phyloP scores from a whole-genome alignment of 148 eudicot genomes.

The Spergularia marina region DNA sequence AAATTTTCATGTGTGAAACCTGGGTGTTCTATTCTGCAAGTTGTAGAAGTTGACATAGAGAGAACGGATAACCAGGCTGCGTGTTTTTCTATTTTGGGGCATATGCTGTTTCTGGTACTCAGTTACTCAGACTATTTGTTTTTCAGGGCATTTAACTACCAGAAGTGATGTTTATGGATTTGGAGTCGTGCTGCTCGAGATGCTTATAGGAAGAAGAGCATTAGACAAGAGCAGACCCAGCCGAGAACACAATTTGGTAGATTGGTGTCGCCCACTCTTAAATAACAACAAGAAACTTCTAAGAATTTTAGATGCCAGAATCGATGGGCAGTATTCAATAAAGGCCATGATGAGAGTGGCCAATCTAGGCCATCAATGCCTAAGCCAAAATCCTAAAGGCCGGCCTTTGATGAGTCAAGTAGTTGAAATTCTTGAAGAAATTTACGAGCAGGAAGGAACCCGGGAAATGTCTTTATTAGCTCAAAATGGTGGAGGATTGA shows the following conservation, averaged over 20 bases:
- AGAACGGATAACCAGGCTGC: too few relatives aligned
- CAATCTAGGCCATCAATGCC: constrained; percentile 71
- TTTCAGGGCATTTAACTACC: constrained; percentile 79
- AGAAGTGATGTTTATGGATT: constrained; percentile 83
- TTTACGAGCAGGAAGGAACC: constrained; percentile 43
- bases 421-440: constrained; percentile 64
- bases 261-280: constrained; percentile 80
- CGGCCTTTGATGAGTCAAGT: constrained; percentile 79
- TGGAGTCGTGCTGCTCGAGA: constrained; percentile 84
- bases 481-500: constrained; percentile 41
- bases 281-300: constrained; percentile 70
- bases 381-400: constrained; percentile 84
- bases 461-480: constrained; percentile 40
- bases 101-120: too few relatives aligned
- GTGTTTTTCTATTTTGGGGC: too few relatives aligned
- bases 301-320: constrained; percentile 61
- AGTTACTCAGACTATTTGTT: neutral
- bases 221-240: constrained; percentile 78
- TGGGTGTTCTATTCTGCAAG: too few relatives aligned
- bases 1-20: too few relatives aligned
- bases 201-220: constrained; percentile 79
- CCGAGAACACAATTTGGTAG: constrained; percentile 78
- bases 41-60: too few relatives aligned
- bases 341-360: constrained; percentile 67
- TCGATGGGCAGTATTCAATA: constrained; percentile 74